Evolutionary conservation across 805 yeast species (phyloP), one percentile per base, ranked within the genome.

Genomic region (Komagataella kurtzmanii): DNA sequence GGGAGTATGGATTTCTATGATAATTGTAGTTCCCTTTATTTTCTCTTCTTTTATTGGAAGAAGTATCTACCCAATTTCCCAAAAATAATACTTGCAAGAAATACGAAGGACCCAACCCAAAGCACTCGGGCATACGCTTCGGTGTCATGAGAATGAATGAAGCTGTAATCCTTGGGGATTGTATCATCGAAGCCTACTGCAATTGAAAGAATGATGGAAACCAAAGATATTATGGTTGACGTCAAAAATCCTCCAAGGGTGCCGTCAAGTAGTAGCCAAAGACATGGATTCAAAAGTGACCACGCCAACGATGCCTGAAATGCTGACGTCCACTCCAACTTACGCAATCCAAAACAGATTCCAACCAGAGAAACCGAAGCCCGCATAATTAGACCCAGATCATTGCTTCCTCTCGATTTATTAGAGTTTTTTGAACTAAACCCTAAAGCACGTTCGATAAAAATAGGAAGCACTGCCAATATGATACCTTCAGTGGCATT

Each of bases 241-340:
- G 74, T 71, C 17, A 75, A 51, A 52, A 80, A 70, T 19, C 83
- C 82, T 12, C 76, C 70, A 7, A 71, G 53, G 2, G 85, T 75
- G 1, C 83, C 81, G 59, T 82, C 88, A 50, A 82, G 71, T 49
- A 81, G 66, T 50, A 78, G 60, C 89, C 91, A 84, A 36, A 85
- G 67, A 4, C 84, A 76, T 0, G 85, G 76, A 63, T 81, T 82
- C 51, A 83, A 66, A 19, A 79, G 63, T 10, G 79, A 69, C 84
- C 88, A 83, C 3, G 81, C 72, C 47, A 77, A 65, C 3, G 84
- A 73, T 10, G 85, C 83, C 59, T 85, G 89, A 46, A 80, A 65
- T 17, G 81, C 73, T 0, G 84, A 75, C 49, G 73, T 66, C 91
- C 91, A 85, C 58, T 81, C 83, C 44, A 82, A 70, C 56, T 78